These are phyloP conservation scores for Rhodomyrtus psidioides DNA, from an alignment of 441 rosid species.

Conservation along the genomic window DNA sequence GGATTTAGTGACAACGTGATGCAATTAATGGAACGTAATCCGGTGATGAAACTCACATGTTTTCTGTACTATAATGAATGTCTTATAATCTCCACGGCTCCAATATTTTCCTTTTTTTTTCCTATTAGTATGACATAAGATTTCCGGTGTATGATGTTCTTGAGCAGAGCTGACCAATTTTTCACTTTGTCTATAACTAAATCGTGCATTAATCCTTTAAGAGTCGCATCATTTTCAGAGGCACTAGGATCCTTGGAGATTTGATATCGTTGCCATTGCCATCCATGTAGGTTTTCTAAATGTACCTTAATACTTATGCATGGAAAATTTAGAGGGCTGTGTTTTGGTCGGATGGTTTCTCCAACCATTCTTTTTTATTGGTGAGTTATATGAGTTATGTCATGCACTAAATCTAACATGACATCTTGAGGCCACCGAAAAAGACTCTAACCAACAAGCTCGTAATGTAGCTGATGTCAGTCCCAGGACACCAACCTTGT, in stretches of 20 bases:
- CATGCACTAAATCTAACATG: background rate
- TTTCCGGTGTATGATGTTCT: background rate
- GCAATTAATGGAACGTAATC: too few species aligned
- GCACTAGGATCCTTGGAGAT: background rate
- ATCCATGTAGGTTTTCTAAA: background rate
- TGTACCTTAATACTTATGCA: background rate
- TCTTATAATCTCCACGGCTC: background rate
- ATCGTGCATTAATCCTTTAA: background rate
- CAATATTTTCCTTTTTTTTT: background rate
- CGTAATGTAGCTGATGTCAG: too few species aligned
- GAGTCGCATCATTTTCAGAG: background rate
- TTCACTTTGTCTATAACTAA: background rate
- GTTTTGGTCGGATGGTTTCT: background rate
- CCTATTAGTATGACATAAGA: background rate
- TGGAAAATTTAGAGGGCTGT: background rate
- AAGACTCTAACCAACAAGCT: too few species aligned
- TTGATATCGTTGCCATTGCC: background rate
- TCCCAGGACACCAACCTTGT: too few species aligned
- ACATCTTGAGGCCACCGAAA: too few species aligned
- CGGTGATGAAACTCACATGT: background rate
- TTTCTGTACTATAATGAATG: background rate
- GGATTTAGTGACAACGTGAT: too few species aligned
- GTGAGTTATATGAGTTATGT: background rate
- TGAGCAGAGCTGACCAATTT: background rate
- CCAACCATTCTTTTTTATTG: background rate